Conservation (phyloP, 768 basidiomycete genomes). For the Cytidiella melzeri region DNA sequence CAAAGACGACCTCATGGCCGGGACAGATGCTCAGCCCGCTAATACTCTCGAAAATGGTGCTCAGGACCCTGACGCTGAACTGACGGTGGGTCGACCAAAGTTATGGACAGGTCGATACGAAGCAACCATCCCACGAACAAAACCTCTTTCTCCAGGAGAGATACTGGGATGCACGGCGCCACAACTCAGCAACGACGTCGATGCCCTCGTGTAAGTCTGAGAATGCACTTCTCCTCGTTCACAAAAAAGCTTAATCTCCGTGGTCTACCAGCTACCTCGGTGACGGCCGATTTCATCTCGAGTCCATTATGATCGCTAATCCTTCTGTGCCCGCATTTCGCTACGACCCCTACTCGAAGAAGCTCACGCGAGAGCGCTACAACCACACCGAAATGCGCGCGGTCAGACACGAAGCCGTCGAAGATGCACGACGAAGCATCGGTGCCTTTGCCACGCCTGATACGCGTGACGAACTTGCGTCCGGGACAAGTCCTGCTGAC, state of each 20-base stretch:
- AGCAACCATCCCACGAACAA: slow-evolving; percentile 72
- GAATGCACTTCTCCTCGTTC: background rate
- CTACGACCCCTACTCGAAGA: slow-evolving; percentile 98
- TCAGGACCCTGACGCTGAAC: slow-evolving; percentile 6
- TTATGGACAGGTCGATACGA: slow-evolving; percentile 66
- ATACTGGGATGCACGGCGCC: slow-evolving; percentile 97
- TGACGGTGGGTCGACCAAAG: slow-evolving; percentile 3
- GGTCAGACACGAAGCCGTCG: slow-evolving; percentile 69
- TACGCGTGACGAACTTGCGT: slow-evolving; percentile 6
- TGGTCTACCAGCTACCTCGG: slow-evolving; percentile 75
- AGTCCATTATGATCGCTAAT: slow-evolving; percentile 99
- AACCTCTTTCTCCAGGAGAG: slow-evolving; percentile 94
- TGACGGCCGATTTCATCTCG: slow-evolving; percentile 96
- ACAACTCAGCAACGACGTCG: slow-evolving; percentile 63
- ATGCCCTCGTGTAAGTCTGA: slow-evolving; percentile 80
- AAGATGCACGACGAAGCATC: slow-evolving; percentile 64
- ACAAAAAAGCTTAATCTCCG: slow-evolving; percentile 12
- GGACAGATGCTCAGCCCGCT: slow-evolving; percentile 20
- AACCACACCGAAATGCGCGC: slow-evolving; percentile 83
- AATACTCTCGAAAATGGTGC: slow-evolving; percentile 12
- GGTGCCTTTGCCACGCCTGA: slow-evolving; percentile 12
- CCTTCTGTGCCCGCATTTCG: slow-evolving; percentile 91
- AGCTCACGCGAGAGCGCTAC: slow-evolving; percentile 88
- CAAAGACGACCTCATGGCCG: slow-evolving; percentile 65
- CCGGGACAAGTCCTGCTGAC: slow-evolving; percentile 1